Conservation (phyloP, 257 asterid genomes). For the Fraxinus pennsylvanica region DNA sequence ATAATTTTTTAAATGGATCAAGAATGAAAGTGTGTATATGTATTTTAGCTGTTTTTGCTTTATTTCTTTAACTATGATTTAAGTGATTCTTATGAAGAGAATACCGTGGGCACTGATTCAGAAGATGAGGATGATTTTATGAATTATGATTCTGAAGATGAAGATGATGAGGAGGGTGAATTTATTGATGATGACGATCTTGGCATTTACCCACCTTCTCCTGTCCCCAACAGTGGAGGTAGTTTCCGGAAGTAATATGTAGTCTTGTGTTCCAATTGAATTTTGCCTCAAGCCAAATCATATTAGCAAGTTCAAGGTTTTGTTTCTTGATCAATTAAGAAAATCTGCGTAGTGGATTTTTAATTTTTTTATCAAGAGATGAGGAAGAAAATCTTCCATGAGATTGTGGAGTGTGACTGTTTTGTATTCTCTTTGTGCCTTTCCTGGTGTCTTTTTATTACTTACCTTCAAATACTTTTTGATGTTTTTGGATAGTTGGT, state of each 20-base stretch:
- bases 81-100: constrained; percentile 54
- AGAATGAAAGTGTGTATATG: neutral
- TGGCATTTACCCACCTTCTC: constrained; percentile 49
- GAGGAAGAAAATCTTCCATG: neutral
- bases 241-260: constrained; percentile 10
- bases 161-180: constrained; percentile 53
- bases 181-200: constrained; percentile 55
- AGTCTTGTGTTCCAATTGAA: neutral
- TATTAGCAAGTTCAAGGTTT: neutral
- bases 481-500: neutral
- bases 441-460: neutral
- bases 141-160: constrained; percentile 56
- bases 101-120: constrained; percentile 37
- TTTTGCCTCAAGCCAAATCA: neutral
- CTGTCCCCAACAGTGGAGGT: constrained; percentile 79
- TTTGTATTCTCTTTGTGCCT: neutral
- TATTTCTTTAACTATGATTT: constrained; percentile 46
- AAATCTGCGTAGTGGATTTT: neutral
- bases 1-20: constrained; percentile 8
- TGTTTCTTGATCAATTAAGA: neutral
- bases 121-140: constrained; percentile 47
- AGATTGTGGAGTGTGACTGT: neutral
- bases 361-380: neutral
- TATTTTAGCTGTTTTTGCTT: neutral
- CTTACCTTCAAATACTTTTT: neutral